A percentile compares a stretch with the other conserved stretches of the same genome.
Evolutionary conservation across 257 asterid genomes (phyloP).

Genomic region (Gardenia jasminoides): DNA sequence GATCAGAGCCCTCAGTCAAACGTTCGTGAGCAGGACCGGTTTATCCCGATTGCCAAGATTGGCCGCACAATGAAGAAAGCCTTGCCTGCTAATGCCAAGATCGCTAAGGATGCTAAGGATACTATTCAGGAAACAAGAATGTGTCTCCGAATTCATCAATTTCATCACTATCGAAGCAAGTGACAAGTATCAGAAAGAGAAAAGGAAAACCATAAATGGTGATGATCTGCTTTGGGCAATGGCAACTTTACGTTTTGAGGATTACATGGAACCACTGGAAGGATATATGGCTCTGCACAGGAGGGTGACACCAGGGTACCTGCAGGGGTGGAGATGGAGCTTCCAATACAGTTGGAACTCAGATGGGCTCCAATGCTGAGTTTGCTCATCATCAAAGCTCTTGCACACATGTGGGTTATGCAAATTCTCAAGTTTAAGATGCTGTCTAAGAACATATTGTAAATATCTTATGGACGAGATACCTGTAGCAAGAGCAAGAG

Average conservation of each 20-base stretch:
- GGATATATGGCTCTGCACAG: constrained; percentile 55
- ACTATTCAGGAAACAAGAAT: constrained; percentile 75
- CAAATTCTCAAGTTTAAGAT: constrained; percentile 52
- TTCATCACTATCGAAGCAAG: constrained; percentile 78
- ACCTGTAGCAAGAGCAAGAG: no score
- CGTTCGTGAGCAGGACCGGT: constrained; percentile 68
- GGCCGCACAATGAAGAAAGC: constrained; percentile 80
- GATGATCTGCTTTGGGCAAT: constrained; percentile 64
- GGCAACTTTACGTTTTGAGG: constrained; percentile 64
- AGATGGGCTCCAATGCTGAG: constrained; percentile 46
- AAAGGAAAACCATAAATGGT: constrained; percentile 66
- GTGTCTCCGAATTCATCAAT: constrained; percentile 73
- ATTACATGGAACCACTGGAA: constrained; percentile 53
- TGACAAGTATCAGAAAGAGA: constrained; percentile 61
- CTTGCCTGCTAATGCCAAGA: constrained; percentile 67
- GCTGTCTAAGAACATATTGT: no score
- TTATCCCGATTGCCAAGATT: constrained; percentile 67
- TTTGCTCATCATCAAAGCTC: constrained; percentile 34
- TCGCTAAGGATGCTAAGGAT: constrained; percentile 74
- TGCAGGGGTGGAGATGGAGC: constrained; percentile 52
- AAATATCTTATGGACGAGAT: no score
- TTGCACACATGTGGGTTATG: constrained; percentile 48
- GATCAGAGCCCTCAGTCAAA: constrained; percentile 71
- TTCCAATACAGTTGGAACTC: constrained; percentile 36
- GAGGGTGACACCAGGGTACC: constrained; percentile 64